phyloP scores from a whole-genome alignment of 257 asterid genomes.

The Primulina huaijiensis region DNA sequence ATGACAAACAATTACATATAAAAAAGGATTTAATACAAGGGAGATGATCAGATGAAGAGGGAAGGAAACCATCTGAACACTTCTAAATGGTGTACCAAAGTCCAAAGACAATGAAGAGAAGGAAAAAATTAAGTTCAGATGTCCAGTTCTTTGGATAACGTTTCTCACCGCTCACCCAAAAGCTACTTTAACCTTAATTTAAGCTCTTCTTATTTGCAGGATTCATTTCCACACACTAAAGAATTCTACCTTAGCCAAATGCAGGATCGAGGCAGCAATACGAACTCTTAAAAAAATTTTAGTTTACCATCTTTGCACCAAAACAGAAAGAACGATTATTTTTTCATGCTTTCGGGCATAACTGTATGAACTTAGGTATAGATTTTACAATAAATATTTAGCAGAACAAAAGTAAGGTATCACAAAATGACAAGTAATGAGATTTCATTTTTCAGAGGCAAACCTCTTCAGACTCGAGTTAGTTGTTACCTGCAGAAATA shows the following conservation, averaged over 20 bases:
- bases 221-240: background rate
- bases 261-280: background rate
- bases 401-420: background rate
- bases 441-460: conserved; percentile 20
- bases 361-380: too few species aligned
- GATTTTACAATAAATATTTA: background rate
- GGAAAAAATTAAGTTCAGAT: background rate
- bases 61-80: background rate
- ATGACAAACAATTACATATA: background rate
- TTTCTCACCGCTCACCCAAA: background rate
- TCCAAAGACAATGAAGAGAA: background rate
- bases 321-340: too few species aligned
- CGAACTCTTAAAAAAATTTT: too few species aligned
- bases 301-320: too few species aligned
- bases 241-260: background rate
- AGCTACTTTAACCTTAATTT: background rate
- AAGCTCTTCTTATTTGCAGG: background rate
- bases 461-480: conserved; percentile 87
- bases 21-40: too few species aligned
- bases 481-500: conserved; percentile 60
- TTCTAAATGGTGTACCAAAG: background rate
- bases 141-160: background rate
- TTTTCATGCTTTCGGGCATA: too few species aligned
- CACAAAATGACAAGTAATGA: background rate
- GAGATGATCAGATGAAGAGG: background rate